These are phyloP conservation scores for Kalaharituber pfeilii DNA, from an alignment of 2,329 filamentous ascomycete genomes.

Conservation along the genomic window DNA sequence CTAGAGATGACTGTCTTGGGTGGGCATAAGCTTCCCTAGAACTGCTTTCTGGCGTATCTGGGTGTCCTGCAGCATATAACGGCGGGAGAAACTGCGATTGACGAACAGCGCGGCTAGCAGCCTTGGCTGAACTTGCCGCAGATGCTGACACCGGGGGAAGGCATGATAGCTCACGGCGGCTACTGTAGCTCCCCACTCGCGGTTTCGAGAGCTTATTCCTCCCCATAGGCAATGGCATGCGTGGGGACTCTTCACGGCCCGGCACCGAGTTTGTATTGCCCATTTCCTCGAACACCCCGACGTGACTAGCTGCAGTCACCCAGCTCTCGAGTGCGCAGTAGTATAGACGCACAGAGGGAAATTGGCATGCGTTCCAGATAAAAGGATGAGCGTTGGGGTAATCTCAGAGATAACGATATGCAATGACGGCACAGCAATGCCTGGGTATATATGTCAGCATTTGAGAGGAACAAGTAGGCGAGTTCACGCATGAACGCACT, in stretches of 20 bases:
- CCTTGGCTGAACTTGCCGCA: no score
- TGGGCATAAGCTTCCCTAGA: not conserved
- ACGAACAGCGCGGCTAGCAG: no score
- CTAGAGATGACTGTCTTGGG: not conserved
- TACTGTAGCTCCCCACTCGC: not conserved
- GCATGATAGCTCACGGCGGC: not conserved
- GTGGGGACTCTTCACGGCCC: not conserved
- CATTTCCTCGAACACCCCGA: not conserved
- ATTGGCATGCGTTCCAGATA: not conserved
- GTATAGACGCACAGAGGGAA: not conserved
- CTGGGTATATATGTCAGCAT: not conserved
- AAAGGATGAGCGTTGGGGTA: not conserved
- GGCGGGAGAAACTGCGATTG: no score
- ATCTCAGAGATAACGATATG: not conserved
- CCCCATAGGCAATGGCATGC: not conserved
- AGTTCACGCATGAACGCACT: not conserved
- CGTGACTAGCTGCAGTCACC: not conserved
- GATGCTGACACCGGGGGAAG: not conserved
- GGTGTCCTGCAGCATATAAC: no score
- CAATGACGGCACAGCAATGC: not conserved
- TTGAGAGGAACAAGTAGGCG: not conserved
- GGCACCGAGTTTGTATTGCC: not conserved
- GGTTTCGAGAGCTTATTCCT: not conserved
- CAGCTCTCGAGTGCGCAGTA: not conserved
- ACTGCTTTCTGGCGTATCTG: no score